Evolutionary conservation across 306 rosid species (phyloP), one percentile per base, ranked within the genome.

Genomic region (Biancaea sappan): DNA sequence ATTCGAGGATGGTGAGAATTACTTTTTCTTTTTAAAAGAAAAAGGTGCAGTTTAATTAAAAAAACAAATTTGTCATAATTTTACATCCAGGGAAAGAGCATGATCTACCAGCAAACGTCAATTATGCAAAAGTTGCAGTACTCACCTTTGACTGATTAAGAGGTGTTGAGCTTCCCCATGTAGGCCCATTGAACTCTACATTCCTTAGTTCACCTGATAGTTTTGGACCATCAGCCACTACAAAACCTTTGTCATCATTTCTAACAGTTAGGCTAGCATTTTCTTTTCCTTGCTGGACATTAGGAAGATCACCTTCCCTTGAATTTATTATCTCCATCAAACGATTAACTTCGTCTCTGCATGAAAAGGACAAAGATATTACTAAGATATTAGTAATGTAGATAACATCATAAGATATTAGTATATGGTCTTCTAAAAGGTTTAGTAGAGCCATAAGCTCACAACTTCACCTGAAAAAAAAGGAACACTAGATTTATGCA

Each of bases 291-390:
- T 67, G 52, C 34, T 69, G 87, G 76, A 16, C 62, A 74, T 53
- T 72, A 52, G 86, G 80, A 81, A 62, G 80, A 57, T 85, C 92
- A 63, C 79, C 75, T 40, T 80, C 87, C 88, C 87, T 91, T 24
- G 96, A 94, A 54, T 84, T 85, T 75, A 94, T 67, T 53, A 94
- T 73, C 69, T 74, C 87, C 87, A 90, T 79, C 73, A 94, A 76
- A 57, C 15, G 93, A 76, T 79, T 63, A 28, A 81, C 80, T 86
- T 94, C 97, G 54, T 85, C 93, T 82, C 98, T 94, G 82, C 82
- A 88, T 47, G 41, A 80, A 48, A 50, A 29, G 61, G 74, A 44
- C 32, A 66, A 66, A 34, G 14, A 71, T 54, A 25, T 79, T 10
- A 70, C n/a, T n/a, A 41, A 9, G 46, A 75, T 6, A 25, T 44